Percentiles rank a stretch among this genome's conserved stretches.
Conservation (phyloP, 129 eudicot genomes). For the Centaurea solstitialis region DNA sequence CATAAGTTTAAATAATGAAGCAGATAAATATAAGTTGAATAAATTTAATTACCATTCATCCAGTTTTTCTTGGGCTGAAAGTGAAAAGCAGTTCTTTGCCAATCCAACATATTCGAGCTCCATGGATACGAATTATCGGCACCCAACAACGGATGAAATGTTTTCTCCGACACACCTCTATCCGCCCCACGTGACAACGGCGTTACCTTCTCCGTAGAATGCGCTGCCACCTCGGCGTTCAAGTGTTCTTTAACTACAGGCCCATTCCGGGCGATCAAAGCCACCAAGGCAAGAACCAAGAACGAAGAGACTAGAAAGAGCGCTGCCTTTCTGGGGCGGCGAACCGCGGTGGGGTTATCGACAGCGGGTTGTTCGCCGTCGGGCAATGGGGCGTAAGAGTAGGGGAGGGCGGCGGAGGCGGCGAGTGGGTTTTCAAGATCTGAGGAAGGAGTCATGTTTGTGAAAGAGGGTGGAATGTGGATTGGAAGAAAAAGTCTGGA, state of each 20-base stretch:
- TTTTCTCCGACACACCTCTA: constrained; percentile 62
- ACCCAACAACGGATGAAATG: constrained; percentile 34
- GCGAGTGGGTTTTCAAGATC: constrained; percentile 36
- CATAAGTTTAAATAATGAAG: too few relatives aligned
- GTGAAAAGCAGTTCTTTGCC: constrained; percentile 67
- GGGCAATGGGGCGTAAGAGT: constrained; percentile 36
- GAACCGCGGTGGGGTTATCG: background rate
- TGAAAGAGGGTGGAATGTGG: constrained; percentile 14
- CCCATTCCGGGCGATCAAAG: constrained; percentile 11
- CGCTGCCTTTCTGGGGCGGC: constrained; percentile 20
- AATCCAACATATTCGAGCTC: constrained; percentile 50
- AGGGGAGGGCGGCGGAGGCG: constrained; percentile 19
- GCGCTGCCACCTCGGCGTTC: background rate
- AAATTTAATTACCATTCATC: constrained; percentile 61
- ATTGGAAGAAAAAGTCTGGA: background rate
- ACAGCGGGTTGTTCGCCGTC: constrained; percentile 23
- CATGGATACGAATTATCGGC: constrained; percentile 41
- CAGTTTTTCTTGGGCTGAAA: constrained; percentile 68
- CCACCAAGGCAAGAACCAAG: constrained; percentile 28
- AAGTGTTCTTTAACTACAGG: background rate
- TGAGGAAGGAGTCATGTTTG: constrained; percentile 31
- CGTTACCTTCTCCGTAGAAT: background rate
- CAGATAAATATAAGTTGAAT: background rate
- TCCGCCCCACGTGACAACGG: constrained; percentile 49
- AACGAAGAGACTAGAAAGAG: constrained; percentile 21